Evolutionary conservation across 495 filamentous ascomycete species (phyloP), one percentile per base, ranked within the genome.

Genomic region (Penicillium bovifimosum): DNA sequence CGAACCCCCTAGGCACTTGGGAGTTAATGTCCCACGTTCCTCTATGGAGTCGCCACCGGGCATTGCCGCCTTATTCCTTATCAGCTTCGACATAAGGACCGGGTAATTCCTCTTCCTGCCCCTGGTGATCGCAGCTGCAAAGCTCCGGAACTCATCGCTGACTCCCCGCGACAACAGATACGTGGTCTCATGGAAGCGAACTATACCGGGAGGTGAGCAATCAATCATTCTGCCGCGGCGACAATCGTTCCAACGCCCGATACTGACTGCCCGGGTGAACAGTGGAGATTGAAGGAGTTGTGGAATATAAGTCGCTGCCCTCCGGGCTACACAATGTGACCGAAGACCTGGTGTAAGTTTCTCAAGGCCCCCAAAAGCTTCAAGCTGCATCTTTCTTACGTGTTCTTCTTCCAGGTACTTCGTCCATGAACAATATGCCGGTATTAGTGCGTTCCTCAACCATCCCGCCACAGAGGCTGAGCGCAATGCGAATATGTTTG

Each of bases 241-340:
- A 50, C 8, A n/a, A 16, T 36, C n/a, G n/a, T 14, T 28, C 18
- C 26, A 52, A 49, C 28, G 9, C 41, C 52, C 41, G 34, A 35
- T 26, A 51, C 64, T 72, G 46, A 70, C 61, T 33, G n/a, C 53
- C 2, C 43, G 24, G n/a, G 9, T 50, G 46, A 35, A 58, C 55
- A 86, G 84, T 96, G 44, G 81, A 90, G 53, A 79, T 98, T 40
- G 90, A 95, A 64, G 89, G 90, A 34, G 83, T 84, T 38, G 91
- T 97, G 46, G 93, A 98, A 66, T 98, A 87, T 79, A 96, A 96
- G 69, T 91, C 83, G 47, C 77, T 98, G 36, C 93, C 93, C 1
- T 96, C 91, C 0, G 93, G 93, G 33, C 70, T 96, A 39, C 93
- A 98, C 73, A 88, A 88, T 52, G 88, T 96, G 9, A 75, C 84